Conservation (phyloP, 305 asterid species). For the Rubia peregrina region DNA sequence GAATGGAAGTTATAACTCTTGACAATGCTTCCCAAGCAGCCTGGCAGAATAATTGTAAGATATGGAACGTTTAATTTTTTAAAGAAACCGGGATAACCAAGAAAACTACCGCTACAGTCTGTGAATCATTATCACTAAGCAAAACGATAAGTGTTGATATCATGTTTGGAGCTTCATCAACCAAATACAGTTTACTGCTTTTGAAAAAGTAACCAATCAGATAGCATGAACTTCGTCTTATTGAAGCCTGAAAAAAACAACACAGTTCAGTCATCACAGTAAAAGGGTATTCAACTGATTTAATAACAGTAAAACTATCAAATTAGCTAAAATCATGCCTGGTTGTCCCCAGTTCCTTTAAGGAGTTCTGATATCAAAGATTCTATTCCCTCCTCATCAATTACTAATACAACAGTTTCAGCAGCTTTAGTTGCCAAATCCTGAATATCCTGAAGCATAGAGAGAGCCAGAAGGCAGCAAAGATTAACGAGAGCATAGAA, state of each 20-base stretch:
- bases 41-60: conserved; percentile 34
- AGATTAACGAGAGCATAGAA: conserved; percentile 7
- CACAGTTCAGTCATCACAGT: background rate
- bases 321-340: conserved; percentile 43
- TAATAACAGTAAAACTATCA: background rate
- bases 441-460: conserved; percentile 43
- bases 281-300: background rate
- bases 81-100: conserved; percentile 11
- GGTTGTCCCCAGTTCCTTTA: conserved; percentile 79
- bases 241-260: conserved; percentile 57
- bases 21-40: conserved; percentile 95
- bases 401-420: conserved; percentile 88
- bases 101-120: conserved; percentile 65
- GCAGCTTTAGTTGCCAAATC: conserved; percentile 78
- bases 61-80: conserved; percentile 14
- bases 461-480: background rate
- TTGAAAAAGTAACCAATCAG: conserved; percentile 89
- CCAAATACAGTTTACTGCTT: conserved; percentile 79
- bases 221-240: conserved; percentile 68
- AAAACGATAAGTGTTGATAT: conserved; percentile 72
- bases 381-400: conserved; percentile 89
- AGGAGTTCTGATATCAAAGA: conserved; percentile 79
- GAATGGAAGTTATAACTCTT: conserved; percentile 74
- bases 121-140: conserved; percentile 81
- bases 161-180: conserved; percentile 93